These are phyloP conservation scores for Syncephalis plumigaleata DNA, from an alignment of 371 early-diverging fungal genomes.

Conservation along the genomic window DNA sequence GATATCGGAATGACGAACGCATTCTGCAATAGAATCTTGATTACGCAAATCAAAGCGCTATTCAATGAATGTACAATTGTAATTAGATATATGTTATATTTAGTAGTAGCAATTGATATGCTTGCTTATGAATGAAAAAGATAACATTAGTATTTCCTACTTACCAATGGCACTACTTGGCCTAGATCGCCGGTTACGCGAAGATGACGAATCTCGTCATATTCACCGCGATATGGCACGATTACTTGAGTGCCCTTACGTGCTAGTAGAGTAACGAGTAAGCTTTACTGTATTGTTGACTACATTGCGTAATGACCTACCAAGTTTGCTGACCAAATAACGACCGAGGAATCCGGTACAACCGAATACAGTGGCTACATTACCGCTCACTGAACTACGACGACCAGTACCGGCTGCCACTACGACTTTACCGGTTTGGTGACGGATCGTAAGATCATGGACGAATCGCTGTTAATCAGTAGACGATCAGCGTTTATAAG, in stretches of 20 bases:
- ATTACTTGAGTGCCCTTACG: slow-evolving; percentile 79
- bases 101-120: too few species aligned
- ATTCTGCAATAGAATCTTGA: slow-evolving; percentile 61
- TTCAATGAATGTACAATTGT: not conserved
- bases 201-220: slow-evolving; percentile 66
- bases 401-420: slow-evolving; percentile 18
- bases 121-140: too few species aligned
- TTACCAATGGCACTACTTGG: slow-evolving; percentile 71
- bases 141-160: not conserved
- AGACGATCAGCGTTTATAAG: too few species aligned
- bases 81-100: not conserved
- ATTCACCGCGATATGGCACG: slow-evolving; percentile 78
- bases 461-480: not conserved
- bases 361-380: slow-evolving; percentile 89
- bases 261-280: too few species aligned
- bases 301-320: slow-evolving; percentile 18
- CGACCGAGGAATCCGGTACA: slow-evolving; percentile 92
- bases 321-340: slow-evolving; percentile 79
- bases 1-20: slow-evolving; percentile 81
- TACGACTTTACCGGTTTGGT: not conserved
- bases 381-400: slow-evolving; percentile 60
- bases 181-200: slow-evolving; percentile 90
- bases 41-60: slow-evolving; percentile 81
- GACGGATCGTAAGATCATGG: not conserved
- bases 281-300: not conserved